These are phyloP conservation scores for Scutellaria baicalensis DNA, from an alignment of 257 asterid species.

Conservation along the genomic window DNA sequence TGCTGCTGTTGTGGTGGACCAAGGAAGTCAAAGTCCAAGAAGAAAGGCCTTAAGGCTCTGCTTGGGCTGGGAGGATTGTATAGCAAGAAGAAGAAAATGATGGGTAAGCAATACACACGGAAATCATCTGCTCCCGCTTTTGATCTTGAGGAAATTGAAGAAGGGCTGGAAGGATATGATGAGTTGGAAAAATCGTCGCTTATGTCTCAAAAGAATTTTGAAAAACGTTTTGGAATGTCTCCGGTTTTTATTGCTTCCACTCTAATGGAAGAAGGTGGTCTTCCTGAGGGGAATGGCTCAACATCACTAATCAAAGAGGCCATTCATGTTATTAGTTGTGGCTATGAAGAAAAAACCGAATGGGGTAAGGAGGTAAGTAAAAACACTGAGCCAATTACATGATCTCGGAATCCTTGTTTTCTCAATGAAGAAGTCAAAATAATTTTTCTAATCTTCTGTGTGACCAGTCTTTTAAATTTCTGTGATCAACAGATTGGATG, in stretches of 20 bases:
- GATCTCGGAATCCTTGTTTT: neutral
- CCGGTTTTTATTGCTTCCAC: conserved; percentile 73
- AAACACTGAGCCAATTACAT: neutral
- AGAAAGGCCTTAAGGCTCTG: conserved; percentile 52
- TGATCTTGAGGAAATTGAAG: conserved; percentile 83
- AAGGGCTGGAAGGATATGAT: conserved; percentile 81
- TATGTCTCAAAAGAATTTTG: conserved; percentile 79
- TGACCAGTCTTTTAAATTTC: neutral
- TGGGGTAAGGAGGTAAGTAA: conserved; percentile 72
- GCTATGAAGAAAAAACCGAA: conserved; percentile 83
- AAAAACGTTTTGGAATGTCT: conserved; percentile 75
- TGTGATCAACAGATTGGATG: conserved; percentile 62
- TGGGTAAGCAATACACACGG: conserved; percentile 20
- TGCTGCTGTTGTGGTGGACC: conserved; percentile 68
- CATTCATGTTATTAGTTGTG: conserved; percentile 82
- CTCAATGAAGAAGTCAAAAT: neutral
- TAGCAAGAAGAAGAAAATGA: conserved; percentile 22
- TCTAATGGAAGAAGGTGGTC: conserved; percentile 78
- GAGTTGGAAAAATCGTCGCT: conserved; percentile 79
- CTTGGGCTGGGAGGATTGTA: conserved; percentile 45
- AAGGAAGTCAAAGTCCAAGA: conserved; percentile 59
- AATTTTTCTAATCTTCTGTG: neutral
- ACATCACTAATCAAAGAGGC: conserved; percentile 65
- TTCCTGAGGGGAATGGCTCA: conserved; percentile 61
- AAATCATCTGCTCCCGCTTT: conserved; percentile 44